Percentiles rank a stretch among this genome's conserved stretches.
These are phyloP conservation scores for Kwoniella bestiolae DNA, from an alignment of 768 basidiomycete species.

Conservation along the genomic window DNA sequence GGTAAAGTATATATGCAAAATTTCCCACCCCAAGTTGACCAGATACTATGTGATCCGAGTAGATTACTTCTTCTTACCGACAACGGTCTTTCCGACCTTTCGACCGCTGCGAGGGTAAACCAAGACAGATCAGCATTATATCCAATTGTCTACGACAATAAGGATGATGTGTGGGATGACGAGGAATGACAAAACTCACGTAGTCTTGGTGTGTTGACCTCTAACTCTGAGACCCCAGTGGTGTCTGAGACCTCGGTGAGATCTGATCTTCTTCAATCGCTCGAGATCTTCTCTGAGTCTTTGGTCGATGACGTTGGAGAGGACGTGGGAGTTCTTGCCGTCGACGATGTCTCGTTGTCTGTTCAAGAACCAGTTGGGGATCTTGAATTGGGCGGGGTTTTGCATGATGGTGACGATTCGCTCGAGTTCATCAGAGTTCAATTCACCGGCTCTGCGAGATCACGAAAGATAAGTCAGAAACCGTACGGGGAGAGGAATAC, in stretches of 20 bases:
- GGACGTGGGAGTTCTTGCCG: constrained; percentile 92
- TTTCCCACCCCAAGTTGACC: not conserved
- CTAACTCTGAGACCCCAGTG: constrained; percentile 68
- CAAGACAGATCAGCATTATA: not conserved
- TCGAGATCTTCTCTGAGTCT: constrained; percentile 98
- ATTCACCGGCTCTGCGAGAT: constrained; percentile 87
- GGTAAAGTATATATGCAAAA: not conserved
- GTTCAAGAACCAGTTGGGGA: constrained; percentile 99
- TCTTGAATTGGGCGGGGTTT: constrained; percentile 99
- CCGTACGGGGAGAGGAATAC: not conserved
- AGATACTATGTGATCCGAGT: constrained; percentile 3
- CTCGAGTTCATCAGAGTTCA: constrained; percentile 99
- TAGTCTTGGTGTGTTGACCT: constrained; percentile 99
- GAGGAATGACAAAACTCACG: constrained; percentile 57
- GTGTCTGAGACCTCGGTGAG: constrained; percentile 87
- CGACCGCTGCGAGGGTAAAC: constrained; percentile 35
- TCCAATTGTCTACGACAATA: no score
- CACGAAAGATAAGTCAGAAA: not conserved
- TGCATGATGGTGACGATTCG: constrained; percentile 99
- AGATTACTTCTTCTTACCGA: constrained; percentile 54
- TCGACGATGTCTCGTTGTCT: constrained; percentile 98
- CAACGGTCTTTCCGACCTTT: constrained; percentile 50
- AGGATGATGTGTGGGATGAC: not conserved
- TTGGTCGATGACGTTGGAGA: constrained; percentile 96
- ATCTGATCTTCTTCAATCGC: constrained; percentile 97